Evolutionary conservation across 805 yeast genomes (phyloP).

Genomic region (Saitoella complicata): DNA sequence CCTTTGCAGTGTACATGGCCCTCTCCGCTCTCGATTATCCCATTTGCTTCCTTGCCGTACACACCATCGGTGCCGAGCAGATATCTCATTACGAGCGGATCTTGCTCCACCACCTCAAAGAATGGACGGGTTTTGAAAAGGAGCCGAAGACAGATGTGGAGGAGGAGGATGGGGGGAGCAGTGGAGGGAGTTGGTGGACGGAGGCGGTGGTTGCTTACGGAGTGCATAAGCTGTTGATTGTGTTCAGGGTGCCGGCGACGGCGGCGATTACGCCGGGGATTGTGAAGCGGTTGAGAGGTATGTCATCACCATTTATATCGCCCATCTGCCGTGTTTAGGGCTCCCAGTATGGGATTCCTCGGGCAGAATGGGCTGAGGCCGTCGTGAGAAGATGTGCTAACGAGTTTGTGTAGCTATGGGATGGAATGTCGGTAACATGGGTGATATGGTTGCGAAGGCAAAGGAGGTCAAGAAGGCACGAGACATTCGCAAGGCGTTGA

Average conservation of each 20-base stretch:
- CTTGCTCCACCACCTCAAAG: conserved; percentile 21
- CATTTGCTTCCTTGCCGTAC: conserved; percentile 65
- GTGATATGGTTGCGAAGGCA: too few relatives aligned
- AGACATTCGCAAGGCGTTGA: too few relatives aligned
- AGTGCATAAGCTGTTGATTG: conserved; percentile 62
- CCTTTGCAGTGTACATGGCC: conserved; percentile 67
- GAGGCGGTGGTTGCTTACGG: conserved; percentile 88
- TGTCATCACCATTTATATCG: too few relatives aligned
- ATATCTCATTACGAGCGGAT: conserved; percentile 48
- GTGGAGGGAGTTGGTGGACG: conserved; percentile 35
- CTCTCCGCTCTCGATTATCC: conserved; percentile 70
- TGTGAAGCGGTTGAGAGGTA: conserved; percentile 27
- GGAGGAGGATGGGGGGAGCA: conserved; percentile 15
- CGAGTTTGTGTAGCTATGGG: too few relatives aligned
- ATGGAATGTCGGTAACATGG: too few relatives aligned
- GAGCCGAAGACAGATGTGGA: conserved; percentile 10
- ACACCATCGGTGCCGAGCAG: conserved; percentile 70
- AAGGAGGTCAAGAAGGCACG: too few relatives aligned
- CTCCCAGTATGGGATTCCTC: too few relatives aligned
- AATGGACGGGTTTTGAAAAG: not conserved
- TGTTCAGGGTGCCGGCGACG: conserved; percentile 73
- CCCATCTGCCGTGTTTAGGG: too few relatives aligned
- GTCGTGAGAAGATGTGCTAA: too few relatives aligned
- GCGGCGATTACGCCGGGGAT: conserved; percentile 82
- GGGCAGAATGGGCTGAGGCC: too few relatives aligned